phyloP scores from a whole-genome alignment of 192 early-diverging fungal species.

The Neocallimastix lanati region DNA sequence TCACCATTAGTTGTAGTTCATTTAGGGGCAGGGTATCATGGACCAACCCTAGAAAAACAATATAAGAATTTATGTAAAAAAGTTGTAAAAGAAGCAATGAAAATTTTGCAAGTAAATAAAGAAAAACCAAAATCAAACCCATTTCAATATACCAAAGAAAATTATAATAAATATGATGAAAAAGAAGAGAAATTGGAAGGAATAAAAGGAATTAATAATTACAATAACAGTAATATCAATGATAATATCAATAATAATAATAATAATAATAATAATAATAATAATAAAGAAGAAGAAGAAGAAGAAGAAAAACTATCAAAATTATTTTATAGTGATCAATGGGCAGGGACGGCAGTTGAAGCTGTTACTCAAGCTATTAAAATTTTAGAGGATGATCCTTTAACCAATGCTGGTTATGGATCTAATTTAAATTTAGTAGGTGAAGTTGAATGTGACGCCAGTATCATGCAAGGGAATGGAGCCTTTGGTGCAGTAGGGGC shows the following conservation, averaged over 20 bases:
- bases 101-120: neutral
- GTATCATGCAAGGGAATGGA: conserved; percentile 46
- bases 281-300: too few relatives aligned
- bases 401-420: conserved; percentile 47
- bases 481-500: conserved; percentile 65
- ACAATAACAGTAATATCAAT: too few relatives aligned
- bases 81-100: neutral
- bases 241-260: too few relatives aligned
- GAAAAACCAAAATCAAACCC: neutral
- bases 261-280: too few relatives aligned
- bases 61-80: neutral
- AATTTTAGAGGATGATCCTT: conserved; percentile 18
- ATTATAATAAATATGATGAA: too few relatives aligned
- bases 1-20: neutral
- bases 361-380: neutral
- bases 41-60: neutral
- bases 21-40: neutral
- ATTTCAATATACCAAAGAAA: too few relatives aligned
- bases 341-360: neutral
- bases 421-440: conserved; percentile 61
- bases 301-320: too few relatives aligned
- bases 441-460: conserved; percentile 70
- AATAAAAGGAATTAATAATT: too few relatives aligned
- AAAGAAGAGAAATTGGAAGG: too few relatives aligned
- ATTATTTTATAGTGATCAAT: neutral